These are phyloP conservation scores for Themeda triandra DNA, from an alignment of 176 grass and related monocot species.

Conservation along the genomic window DNA sequence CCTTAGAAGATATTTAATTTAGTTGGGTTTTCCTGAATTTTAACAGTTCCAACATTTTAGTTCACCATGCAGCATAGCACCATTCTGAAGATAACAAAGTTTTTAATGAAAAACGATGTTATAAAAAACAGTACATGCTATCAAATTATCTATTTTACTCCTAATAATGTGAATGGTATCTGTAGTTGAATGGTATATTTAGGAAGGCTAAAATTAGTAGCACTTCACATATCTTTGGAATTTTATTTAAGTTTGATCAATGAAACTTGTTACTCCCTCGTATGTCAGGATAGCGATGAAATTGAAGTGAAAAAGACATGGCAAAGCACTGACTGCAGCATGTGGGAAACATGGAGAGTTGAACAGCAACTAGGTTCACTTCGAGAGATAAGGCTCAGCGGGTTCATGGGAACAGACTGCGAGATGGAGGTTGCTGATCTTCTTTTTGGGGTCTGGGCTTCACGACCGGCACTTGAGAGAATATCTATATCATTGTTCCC, in stretches of 20 bases:
- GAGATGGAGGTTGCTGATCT: not conserved
- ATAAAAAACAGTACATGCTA: no score
- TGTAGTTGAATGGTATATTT: no score
- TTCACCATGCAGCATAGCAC: no score
- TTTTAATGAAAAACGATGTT: no score
- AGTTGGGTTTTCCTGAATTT: no score
- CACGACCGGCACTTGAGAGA: not conserved
- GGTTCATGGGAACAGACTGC: not conserved
- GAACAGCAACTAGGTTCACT: not conserved
- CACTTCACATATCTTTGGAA: not conserved
- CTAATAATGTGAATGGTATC: no score
- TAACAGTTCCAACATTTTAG: no score
- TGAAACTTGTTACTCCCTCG: not conserved
- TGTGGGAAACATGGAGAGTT: not conserved
- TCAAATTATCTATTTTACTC: no score
- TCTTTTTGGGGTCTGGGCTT: not conserved
- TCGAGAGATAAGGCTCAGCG: not conserved
- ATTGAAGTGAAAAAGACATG: not conserved
- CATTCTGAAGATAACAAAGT: no score
- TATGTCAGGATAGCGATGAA: not conserved
- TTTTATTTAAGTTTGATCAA: not conserved
- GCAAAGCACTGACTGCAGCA: not conserved
- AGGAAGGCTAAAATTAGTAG: no score
- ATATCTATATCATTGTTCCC: not conserved
- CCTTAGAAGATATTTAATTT: no score